phyloP scores from a whole-genome alignment of 2,329 filamentous ascomycete genomes.

The Fusarium sterilihyphosum region DNA sequence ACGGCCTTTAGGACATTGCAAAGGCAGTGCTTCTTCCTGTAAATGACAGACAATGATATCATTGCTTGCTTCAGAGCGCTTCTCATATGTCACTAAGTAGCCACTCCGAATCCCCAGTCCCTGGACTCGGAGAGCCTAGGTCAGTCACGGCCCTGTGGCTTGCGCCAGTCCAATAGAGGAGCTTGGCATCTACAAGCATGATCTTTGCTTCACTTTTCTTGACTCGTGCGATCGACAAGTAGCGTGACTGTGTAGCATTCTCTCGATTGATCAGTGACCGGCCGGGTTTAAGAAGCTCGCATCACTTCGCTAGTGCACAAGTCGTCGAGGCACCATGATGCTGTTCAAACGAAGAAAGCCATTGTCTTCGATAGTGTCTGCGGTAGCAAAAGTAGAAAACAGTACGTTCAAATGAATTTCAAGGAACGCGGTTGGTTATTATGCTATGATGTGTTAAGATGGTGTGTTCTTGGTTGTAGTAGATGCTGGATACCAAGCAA shows the following conservation, averaged over 20 bases:
- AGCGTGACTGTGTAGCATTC: not conserved
- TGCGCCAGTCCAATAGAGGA: not conserved
- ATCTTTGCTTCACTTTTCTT: not conserved
- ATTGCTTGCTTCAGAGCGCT: not conserved
- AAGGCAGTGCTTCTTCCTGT: not conserved
- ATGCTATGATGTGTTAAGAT: no score
- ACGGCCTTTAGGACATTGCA: not conserved
- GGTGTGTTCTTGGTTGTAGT: no score
- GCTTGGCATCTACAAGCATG: no score
- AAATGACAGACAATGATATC: not conserved
- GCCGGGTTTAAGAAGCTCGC: not conserved
- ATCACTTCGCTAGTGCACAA: no score
- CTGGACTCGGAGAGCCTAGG: not conserved
- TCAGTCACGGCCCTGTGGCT: not conserved
- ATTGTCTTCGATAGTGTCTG: not conserved
- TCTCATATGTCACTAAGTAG: not conserved
- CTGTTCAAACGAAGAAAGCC: not conserved
- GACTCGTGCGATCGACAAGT: not conserved
- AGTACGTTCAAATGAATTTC: no score
- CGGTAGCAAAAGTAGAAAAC: no score
- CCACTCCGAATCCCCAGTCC: not conserved
- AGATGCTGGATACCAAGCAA: no score
- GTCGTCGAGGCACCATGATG: not conserved
- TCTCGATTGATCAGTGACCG: not conserved
- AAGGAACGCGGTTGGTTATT: no score